Percentiles rank a stretch among this genome's conserved stretches.
phyloP scores from a whole-genome alignment of 129 eudicot genomes.

The Tagetes erecta region DNA sequence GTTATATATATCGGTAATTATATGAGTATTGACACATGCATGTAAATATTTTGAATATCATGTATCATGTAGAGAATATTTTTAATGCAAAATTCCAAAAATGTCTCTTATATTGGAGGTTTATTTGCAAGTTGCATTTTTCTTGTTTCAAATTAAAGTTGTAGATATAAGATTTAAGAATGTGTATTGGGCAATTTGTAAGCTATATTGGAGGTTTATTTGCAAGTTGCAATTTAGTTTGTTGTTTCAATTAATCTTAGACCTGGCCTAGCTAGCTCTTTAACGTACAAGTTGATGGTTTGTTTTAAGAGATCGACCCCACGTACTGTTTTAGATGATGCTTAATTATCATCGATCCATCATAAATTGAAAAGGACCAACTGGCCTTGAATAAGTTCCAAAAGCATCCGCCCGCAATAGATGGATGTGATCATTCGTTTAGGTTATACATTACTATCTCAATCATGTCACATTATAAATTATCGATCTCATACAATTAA shows the following conservation, averaged over 20 bases:
- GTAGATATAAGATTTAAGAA: too few relatives aligned
- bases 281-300: conserved; percentile 27
- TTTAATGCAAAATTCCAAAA: not conserved
- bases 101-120: not conserved
- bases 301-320: conserved; percentile 25
- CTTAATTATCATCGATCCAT: not conserved
- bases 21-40: not conserved
- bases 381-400: conserved; percentile 4
- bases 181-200: too few relatives aligned
- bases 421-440: not conserved
- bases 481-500: not conserved
- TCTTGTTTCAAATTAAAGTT: not conserved
- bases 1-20: too few relatives aligned
- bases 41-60: not conserved
- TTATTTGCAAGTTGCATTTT: conserved; percentile 29
- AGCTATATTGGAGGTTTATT: too few relatives aligned
- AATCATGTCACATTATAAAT: not conserved
- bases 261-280: too few relatives aligned
- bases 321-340: conserved; percentile 14
- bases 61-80: not conserved
- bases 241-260: too few relatives aligned
- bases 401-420: not conserved
- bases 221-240: too few relatives aligned
- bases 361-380: conserved; percentile 13
- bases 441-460: not conserved